Percentiles rank a stretch among this genome's conserved stretches.
Evolutionary conservation across 345 rosid species (phyloP).

Genomic region (Citrus sinensis): DVS_A1.0 CM039169.1:28786001-28786500

Average conservation of each 20-base stretch:
- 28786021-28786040: not conserved
- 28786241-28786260: conserved; percentile 49
- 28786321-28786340: conserved; percentile 77
- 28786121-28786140: too few relatives aligned
- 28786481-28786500: conserved; percentile 32
- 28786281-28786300: conserved; percentile 77
- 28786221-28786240: conserved; percentile 55
- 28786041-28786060: not conserved
- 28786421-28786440: conserved; percentile 29
- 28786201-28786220: conserved; percentile 60
- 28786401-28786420: conserved; percentile 68
- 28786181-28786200: conserved; percentile 58
- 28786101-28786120: too few relatives aligned
- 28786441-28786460: conserved; percentile 60
- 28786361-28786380: conserved; percentile 70
- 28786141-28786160: conserved; percentile 25
- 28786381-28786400: conserved; percentile 50
- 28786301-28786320: conserved; percentile 70
- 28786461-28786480: conserved; percentile 33
- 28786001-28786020: not conserved
- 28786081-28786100: not conserved
- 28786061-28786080: not conserved
- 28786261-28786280: conserved; percentile 61
- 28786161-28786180: conserved; percentile 54
- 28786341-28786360: conserved; percentile 46